A percentile compares a stretch with the other conserved stretches of the same genome.
Conservation (phyloP, 2,329 filamentous ascomycete species). For the Neocucurbitaria cava region DNA sequence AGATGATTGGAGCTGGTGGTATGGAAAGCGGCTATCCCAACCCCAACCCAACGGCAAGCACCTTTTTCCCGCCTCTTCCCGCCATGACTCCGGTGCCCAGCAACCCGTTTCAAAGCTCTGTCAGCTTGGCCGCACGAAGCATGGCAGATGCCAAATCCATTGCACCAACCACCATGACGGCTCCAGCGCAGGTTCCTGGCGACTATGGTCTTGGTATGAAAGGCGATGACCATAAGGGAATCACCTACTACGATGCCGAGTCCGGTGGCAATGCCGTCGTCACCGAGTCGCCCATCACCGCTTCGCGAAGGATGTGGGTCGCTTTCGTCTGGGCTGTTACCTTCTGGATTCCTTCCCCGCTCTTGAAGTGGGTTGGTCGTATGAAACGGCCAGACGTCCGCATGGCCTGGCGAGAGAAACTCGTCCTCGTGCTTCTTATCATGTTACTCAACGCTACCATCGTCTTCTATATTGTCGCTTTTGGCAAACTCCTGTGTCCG, state of each 20-base stretch:
- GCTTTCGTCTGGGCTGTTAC: slow-evolving; percentile 83
- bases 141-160: slow-evolving; percentile 49
- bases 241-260: slow-evolving; percentile 76
- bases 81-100: slow-evolving; percentile 71
- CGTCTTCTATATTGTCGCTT: slow-evolving; percentile 90
- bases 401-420: slow-evolving; percentile 96
- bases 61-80: slow-evolving; percentile 70
- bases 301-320: slow-evolving; percentile 78
- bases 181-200: slow-evolving; percentile 62
- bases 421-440: slow-evolving; percentile 83
- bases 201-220: slow-evolving; percentile 91
- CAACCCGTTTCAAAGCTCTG: slow-evolving; percentile 68
- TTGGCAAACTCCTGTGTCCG: slow-evolving; percentile 86
- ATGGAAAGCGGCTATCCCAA: slow-evolving; percentile 78
- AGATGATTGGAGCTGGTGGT: slow-evolving; percentile 63
- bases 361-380: slow-evolving; percentile 80
- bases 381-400: slow-evolving; percentile 98
- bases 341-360: slow-evolving; percentile 91
- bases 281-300: slow-evolving; percentile 70
- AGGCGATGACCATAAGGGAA: slow-evolving; percentile 69
- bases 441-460: slow-evolving; percentile 79
- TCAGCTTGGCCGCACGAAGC: slow-evolving; percentile 56
- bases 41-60: slow-evolving; percentile 60
- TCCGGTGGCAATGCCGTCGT: slow-evolving; percentile 78
- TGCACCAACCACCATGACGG: slow-evolving; percentile 69